These are phyloP conservation scores for Monosporascus sp. DNA, from an alignment of 2,329 filamentous ascomycete genomes.

Conservation along the genomic window DNA sequence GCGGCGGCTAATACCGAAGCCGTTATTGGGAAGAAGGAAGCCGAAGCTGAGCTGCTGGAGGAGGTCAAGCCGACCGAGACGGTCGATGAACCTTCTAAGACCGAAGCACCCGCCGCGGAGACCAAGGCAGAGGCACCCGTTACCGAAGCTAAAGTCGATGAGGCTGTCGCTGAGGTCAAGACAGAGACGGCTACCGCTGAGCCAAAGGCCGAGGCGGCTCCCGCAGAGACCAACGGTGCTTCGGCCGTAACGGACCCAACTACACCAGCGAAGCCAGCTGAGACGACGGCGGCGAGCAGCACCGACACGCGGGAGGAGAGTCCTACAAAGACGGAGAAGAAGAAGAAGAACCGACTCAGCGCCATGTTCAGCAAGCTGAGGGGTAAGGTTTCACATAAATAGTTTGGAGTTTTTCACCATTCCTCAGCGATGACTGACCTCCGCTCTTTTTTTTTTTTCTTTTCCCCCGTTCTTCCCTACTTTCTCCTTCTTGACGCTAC, in stretches of 20 bases:
- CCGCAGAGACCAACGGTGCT: conserved; percentile 16
- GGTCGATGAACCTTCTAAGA: conserved; percentile 20
- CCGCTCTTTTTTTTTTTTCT: conserved; percentile 6
- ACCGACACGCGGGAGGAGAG: conserved; percentile 28
- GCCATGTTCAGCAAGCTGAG: conserved; percentile 56
- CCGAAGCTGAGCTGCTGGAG: conserved; percentile 69
- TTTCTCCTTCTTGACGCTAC: conserved; percentile 7
- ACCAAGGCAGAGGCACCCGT: background rate
- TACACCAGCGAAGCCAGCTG: conserved; percentile 17
- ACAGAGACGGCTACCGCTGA: conserved; percentile 11
- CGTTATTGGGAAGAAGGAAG: conserved; percentile 68
- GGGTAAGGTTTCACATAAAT: conserved; percentile 36
- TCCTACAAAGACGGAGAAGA: conserved; percentile 46
- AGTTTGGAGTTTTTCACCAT: conserved; percentile 10
- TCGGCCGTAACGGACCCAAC: conserved; percentile 12
- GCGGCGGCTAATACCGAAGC: conserved; percentile 63
- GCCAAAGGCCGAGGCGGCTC: conserved; percentile 1
- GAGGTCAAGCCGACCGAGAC: conserved; percentile 47
- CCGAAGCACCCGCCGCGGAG: conserved; percentile 3
- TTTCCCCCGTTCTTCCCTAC: conserved; percentile 4
- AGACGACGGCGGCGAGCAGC: conserved; percentile 10
- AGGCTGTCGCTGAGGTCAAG: conserved; percentile 7
- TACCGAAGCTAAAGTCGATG: background rate
- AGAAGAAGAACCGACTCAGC: conserved; percentile 63
- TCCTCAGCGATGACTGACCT: conserved; percentile 3